Evolutionary conservation across 106 monocot species (phyloP).

Genomic region (Cymbidium sinense): DNA sequence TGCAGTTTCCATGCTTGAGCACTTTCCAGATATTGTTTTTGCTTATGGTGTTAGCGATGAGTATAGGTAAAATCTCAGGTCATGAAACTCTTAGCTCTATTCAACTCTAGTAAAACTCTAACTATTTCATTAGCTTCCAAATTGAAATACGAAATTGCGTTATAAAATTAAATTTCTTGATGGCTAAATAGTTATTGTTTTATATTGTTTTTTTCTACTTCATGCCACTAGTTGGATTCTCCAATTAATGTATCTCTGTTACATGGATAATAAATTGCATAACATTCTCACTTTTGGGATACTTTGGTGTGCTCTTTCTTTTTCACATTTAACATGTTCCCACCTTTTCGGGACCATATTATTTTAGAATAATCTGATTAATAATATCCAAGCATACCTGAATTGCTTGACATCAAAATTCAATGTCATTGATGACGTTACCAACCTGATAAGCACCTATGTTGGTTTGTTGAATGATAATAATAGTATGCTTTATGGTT

Average conservation of each 20-base stretch:
- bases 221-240: background rate
- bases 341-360: background rate
- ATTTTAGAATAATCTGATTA: too few species aligned
- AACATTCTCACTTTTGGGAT: background rate
- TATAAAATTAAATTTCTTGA: background rate
- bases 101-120: background rate
- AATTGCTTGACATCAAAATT: background rate
- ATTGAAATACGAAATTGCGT: background rate
- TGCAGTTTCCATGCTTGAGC: slow-evolving; percentile 58
- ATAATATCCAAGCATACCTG: too few species aligned
- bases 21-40: slow-evolving; percentile 80
- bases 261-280: background rate
- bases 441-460: background rate
- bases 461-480: background rate
- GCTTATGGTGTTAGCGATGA: slow-evolving; percentile 96
- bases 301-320: background rate
- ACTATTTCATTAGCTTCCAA: background rate
- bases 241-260: background rate
- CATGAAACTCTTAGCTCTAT: background rate
- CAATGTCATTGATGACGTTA: background rate
- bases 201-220: background rate
- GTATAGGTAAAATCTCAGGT: slow-evolving; percentile 46
- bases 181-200: background rate
- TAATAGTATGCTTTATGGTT: background rate
- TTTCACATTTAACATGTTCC: background rate